A percentile compares a stretch with the other conserved stretches of the same genome.
Conservation (phyloP, 1,284 basidiomycete genomes). For the Bjerkandera adusta region DNA sequence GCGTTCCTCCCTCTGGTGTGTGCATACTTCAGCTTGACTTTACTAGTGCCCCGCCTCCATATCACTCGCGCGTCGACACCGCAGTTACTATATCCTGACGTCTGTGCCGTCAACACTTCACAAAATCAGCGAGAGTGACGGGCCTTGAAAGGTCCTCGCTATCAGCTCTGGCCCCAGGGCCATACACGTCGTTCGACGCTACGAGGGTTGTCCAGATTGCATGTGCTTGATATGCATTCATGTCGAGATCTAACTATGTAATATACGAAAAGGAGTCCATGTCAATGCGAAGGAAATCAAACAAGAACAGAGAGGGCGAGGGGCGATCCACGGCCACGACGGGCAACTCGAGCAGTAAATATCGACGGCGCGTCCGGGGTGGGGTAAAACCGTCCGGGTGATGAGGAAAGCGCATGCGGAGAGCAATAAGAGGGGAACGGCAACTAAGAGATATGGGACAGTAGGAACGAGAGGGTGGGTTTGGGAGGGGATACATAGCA, state of each 20-base stretch:
- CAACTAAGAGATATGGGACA: not conserved
- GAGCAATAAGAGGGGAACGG: not conserved
- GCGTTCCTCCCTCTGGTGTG: too few relatives aligned
- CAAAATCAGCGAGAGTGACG: too few relatives aligned
- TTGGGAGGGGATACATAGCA: not conserved
- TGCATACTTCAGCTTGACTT: too few relatives aligned
- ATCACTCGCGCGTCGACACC: too few relatives aligned
- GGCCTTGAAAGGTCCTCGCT: too few relatives aligned
- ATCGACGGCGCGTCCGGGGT: not conserved
- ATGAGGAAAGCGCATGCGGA: not conserved
- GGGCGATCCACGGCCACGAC: not conserved
- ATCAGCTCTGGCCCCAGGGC: too few relatives aligned
- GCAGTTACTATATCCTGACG: too few relatives aligned
- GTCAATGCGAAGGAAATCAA: not conserved
- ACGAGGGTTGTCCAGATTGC: too few relatives aligned
- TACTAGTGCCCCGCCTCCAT: too few relatives aligned
- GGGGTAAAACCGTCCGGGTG: not conserved
- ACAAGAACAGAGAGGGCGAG: not conserved
- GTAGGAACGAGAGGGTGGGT: not conserved
- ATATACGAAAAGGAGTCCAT: constrained; percentile 10
- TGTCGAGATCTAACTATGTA: constrained; percentile 8
- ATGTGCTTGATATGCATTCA: too few relatives aligned
- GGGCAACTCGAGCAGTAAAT: not conserved
- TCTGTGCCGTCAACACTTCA: too few relatives aligned
- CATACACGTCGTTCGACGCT: too few relatives aligned